Evolutionary conservation across 2,329 filamentous ascomycete species (phyloP).

Genomic region (Cladosporium oxysporum): DNA sequence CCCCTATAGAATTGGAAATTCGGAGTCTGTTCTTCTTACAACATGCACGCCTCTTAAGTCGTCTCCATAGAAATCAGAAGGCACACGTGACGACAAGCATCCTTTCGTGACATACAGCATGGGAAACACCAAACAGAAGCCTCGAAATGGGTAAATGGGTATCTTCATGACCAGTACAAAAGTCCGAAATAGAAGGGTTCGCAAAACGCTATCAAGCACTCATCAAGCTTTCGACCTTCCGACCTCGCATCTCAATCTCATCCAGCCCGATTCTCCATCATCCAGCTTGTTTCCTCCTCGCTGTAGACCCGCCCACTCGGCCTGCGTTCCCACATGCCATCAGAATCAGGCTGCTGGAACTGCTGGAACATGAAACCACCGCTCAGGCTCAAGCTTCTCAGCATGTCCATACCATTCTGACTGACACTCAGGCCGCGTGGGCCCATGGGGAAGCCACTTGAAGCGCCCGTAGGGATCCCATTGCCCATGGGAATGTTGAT

Average conservation of each 20-base stretch:
- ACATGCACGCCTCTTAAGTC: not conserved
- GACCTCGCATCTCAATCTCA: not conserved
- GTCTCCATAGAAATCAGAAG: not conserved
- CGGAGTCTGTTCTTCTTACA: not conserved
- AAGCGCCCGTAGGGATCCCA: conserved; percentile 18
- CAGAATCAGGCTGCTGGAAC: conserved; percentile 13
- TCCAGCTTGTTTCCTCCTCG: conserved; percentile 25
- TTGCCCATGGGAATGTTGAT: conserved; percentile 2
- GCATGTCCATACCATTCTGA: conserved; percentile 32
- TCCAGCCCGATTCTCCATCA: conserved; percentile 13
- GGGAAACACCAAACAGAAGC: not conserved
- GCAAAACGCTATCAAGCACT: not conserved
- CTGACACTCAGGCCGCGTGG: conserved; percentile 16
- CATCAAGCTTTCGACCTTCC: not conserved
- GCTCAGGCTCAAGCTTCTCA: conserved; percentile 33
- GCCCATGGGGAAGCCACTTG: conserved; percentile 27
- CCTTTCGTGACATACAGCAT: not conserved
- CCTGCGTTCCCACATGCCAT: conserved; percentile 24
- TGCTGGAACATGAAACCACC: conserved; percentile 34
- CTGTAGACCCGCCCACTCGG: conserved; percentile 27
- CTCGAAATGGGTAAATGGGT: not conserved
- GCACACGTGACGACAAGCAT: not conserved
- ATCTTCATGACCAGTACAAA: not conserved
- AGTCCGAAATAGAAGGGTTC: not conserved
- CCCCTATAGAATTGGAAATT: conserved; percentile 5